Evolutionary conservation across 352 stramenopile genomes (phyloP).

Genomic region (Phytophthora pseudosyringae): DNA sequence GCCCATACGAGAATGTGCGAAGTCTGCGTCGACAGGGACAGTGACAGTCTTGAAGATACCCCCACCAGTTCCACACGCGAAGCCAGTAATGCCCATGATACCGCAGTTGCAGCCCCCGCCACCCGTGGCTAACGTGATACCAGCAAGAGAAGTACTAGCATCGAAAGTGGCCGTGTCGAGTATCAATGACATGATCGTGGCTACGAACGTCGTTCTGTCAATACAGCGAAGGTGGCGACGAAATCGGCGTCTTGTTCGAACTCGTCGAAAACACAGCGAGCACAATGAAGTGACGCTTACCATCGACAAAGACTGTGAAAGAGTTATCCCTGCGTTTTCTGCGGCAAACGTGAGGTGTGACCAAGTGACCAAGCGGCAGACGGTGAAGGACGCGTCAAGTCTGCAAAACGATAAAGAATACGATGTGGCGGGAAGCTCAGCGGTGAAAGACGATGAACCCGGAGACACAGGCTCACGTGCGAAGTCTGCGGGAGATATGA

Average conservation of each 20-base stretch:
- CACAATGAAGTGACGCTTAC: conserved; percentile 14
- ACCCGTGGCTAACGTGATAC: background rate
- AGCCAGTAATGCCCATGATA: conserved; percentile 31
- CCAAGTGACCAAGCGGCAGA: background rate
- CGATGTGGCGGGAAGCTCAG: background rate
- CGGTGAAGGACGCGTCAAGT: background rate
- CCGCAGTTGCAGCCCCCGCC: background rate
- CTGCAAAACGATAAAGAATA: background rate
- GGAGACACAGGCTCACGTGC: too few species aligned
- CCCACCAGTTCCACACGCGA: conserved; percentile 27
- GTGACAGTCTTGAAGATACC: background rate
- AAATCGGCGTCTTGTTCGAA: background rate
- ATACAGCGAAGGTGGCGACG: conserved; percentile 25
- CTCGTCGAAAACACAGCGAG: background rate
- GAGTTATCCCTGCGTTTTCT: conserved; percentile 14
- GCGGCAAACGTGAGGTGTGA: background rate
- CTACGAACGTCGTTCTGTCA: conserved; percentile 8
- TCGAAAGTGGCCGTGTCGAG: background rate
- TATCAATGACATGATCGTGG: conserved; percentile 9
- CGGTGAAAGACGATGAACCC: background rate
- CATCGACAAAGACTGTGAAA: conserved; percentile 22
- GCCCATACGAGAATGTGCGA: background rate
- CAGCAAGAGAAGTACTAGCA: background rate
- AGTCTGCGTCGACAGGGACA: background rate
- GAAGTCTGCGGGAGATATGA: background rate